Base-by-base conservation (phyloP, 2,329 filamentous ascomycete species). In the Eutypa lata region DNA sequence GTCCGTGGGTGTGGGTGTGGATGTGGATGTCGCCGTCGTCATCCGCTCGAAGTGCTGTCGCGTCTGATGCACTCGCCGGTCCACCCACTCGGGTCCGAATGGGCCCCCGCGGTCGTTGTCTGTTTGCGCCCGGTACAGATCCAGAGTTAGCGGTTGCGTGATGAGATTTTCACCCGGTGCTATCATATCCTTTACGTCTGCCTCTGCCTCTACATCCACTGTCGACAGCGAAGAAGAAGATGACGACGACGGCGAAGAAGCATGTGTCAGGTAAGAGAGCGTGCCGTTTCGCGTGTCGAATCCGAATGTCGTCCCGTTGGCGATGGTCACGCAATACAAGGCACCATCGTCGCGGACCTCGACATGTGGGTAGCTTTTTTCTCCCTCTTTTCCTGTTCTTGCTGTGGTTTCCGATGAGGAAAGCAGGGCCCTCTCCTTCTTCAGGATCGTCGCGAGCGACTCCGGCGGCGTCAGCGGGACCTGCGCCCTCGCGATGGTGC, bases 121-220 rank as follows among this genome's bases (percentile, higher is more conserved):
- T 0, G 85, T 88, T 37, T 80, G 74, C 0, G 86, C 80, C 38
- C 86, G 83, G 72, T 85, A 88, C 64, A 89, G 80, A 56, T 77
- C 75, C 40, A 86, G 72, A 2, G 68, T 57, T 2, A 77, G 60
- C 1, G 77, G 75, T 28, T 73, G 63, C 3, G 73, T 74, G 47
- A 82, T 70, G 26, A 80, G 61, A 57, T 77, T 76, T 22, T 56
- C 52, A 7, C 63, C 47, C 0, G 65, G 6, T 31, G 26, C 26
- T 31, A 31, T 10, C 10, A 10, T 10, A 6, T 5, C 26, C 26
- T 5, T 10, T 31, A 31, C 26, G 5, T 31, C 26, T 31, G 6
- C 26, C 26, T 31, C 26, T 10, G 5, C 10, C 26, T 31, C 26
- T 31, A 31, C 6, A 31, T 31, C 26, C 6, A 5, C 26, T 5